Conservation (phyloP, 495 filamentous ascomycete genomes). For the Penicillium taxi region DNA sequence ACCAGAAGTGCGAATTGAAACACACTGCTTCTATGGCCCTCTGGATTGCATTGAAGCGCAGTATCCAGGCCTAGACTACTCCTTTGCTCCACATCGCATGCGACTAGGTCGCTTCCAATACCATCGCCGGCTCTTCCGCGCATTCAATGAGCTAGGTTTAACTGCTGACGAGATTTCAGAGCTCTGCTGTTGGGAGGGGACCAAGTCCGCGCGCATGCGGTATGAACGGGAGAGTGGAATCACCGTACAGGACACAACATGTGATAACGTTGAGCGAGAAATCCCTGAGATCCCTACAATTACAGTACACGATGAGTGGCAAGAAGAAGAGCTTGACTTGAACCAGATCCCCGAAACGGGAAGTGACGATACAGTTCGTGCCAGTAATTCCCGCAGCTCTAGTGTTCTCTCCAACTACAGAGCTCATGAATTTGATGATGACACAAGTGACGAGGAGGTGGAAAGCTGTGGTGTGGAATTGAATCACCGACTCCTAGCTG, state of each 20-base stretch:
- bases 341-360: conserved; percentile 21
- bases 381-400: conserved; percentile 14
- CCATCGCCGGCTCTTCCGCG: conserved; percentile 74
- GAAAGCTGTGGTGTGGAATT: conserved; percentile 65
- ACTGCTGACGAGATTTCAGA: conserved; percentile 67
- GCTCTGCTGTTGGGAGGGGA: conserved; percentile 91
- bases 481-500: conserved; percentile 64
- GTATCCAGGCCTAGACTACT: conserved; percentile 87
- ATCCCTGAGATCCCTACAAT: conserved; percentile 29
- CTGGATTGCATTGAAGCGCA: conserved; percentile 80
- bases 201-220: conserved; percentile 75
- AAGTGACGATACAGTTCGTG: conserved; percentile 21
- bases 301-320: conserved; percentile 19
- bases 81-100: conserved; percentile 69
- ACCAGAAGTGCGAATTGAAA: conserved; percentile 84
- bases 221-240: conserved; percentile 73
- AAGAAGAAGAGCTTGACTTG: conserved; percentile 24
- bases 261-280: conserved; percentile 49
- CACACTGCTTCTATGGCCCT: conserved; percentile 75
- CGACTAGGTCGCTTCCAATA: conserved; percentile 72
- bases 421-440: conserved; percentile 41
- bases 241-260: conserved; percentile 69
- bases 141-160: conserved; percentile 71
- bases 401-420: conserved; percentile 19
- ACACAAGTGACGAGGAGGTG: conserved; percentile 59